phyloP scores from a whole-genome alignment of 768 basidiomycete species.

The Podaxis mareebaensis region DNA sequence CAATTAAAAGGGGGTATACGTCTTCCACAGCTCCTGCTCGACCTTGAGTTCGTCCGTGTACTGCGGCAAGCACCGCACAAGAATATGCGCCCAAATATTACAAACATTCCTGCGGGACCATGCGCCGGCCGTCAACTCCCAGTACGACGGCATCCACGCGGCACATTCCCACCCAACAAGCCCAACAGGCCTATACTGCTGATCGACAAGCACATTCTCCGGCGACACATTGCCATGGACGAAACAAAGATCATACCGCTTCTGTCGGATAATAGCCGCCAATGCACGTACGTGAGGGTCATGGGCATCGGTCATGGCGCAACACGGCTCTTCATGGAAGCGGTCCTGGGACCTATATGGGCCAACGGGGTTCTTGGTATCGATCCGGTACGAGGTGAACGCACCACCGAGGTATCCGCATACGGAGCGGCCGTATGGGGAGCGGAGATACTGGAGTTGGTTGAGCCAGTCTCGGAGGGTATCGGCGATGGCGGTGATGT shows the following conservation, averaged over 20 bases:
- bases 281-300: conserved; percentile 3
- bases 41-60: conserved; percentile 14
- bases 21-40: conserved; percentile 15
- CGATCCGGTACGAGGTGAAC: conserved; percentile 10
- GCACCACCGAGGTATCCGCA: conserved; percentile 12
- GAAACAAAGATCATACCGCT: conserved; percentile 12
- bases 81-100: background rate
- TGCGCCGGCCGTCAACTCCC: conserved; percentile 5
- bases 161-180: conserved; percentile 16
- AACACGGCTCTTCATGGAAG: conserved; percentile 13
- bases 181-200: background rate
- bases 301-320: conserved; percentile 1
- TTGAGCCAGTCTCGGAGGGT: conserved; percentile 10
- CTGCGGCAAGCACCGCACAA: conserved; percentile 8
- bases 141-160: conserved; percentile 12
- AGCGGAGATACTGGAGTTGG: conserved; percentile 10
- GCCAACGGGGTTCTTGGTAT: conserved; percentile 12
- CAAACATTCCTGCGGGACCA: background rate
- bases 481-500: conserved; percentile 11
- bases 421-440: conserved; percentile 4
- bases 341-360: conserved; percentile 12
- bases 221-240: conserved; percentile 13
- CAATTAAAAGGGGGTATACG: conserved; percentile 11
- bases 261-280: conserved; percentile 14
- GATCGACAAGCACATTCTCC: conserved; percentile 8